Base-by-base conservation (phyloP, 192 early-diverging fungal genomes). In the Thamnidium elegans region DNA sequence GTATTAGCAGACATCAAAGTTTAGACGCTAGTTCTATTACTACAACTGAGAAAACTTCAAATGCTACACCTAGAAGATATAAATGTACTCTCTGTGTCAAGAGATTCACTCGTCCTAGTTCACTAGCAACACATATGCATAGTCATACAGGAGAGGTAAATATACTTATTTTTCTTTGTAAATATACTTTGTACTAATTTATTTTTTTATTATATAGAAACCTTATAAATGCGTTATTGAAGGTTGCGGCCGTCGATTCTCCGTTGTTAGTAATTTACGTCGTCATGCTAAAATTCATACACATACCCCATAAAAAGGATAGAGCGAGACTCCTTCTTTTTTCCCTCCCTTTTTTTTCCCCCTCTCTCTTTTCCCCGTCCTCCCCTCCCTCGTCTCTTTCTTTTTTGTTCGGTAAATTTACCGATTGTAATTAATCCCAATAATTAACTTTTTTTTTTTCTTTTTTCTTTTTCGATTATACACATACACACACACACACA, bases 201-300 rank as follows among this genome's bases (percentile, higher is more conserved):
- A n/a, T n/a, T n/a, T n/a, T n/a, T n/a, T n/a, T n/a, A n/a, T n/a
- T n/a, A n/a, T n/a, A n/a, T 55, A 73, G 71, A 73, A 73, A 73
- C 71, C 74, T 4, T 73, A 68, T 54, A 75, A 79, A 72, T 88
- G 86, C 58, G 67, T 72, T 15, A 73, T 80, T 46, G 79, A 80
- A 51, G 70, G 81, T n/a, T 88, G 87, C 63, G 85, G 84, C 17
- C 81, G 85, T 66, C 68, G 75, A 47, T 88, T 88, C 67, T 88
- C 87, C 8, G 87, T 88, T 34, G 78, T 85, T 62, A 87, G 85
- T 70, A 88, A 88, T 62, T 70, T 88, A 65, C 77, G 87, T 20
- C 80, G 87, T 15, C 87, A 88, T 62, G 78, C 75, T 68, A 75
- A 79, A 42, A 82, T 84, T 56, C 86, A 87, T 63, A 58, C 39